Base-by-base conservation (phyloP, 1,284 basidiomycete genomes). In the Naganishia sp. region DNA sequence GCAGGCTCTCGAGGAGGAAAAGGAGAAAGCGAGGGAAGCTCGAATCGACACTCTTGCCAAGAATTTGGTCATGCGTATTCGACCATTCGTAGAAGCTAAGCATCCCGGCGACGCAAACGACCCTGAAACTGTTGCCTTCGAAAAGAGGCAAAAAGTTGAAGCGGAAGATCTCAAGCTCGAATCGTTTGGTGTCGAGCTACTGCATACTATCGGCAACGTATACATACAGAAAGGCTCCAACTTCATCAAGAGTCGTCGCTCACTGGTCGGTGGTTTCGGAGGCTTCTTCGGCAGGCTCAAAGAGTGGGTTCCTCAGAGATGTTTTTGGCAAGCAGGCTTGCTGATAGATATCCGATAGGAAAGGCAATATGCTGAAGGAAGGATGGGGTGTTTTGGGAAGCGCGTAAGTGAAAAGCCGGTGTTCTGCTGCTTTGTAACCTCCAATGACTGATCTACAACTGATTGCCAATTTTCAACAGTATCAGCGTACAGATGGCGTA, bases 81-180 rank as follows among this genome's bases (percentile, higher is more conserved):
- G 93, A 70, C 92, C 92, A 52, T 91, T 92, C 72, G 88, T 96
- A 15, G 89, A 94, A 74, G 93, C 94, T 49, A 87, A 90, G 75
- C 83, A 87, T 63, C 94, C 95, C 0, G 94, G 94, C 9, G 90
- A 87, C 23, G 85, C 86, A 70, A 88, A 90, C 66, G 95, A 98
- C 75, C 81, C 87, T 0, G 95, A 98, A 81, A 92, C 90, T 6
- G 78, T 80, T 66, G 83, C 84, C 23, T 95, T 94, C 75, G 87
- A 90, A 78, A 83, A 84, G 63, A 87, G 84, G 78, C 91, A 97
- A 79, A 84, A 81, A 75, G 83, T 86, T 52, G 96, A 99, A 79
- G 93, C 92, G 1, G 93, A 97, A 71, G 96, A 99, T 81, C 79
- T 99, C 74, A 99, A 98, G 83, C 81, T 98, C 67, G 96, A 99